Percentiles rank a stretch among this genome's conserved stretches.
Evolutionary conservation across 371 early-diverging fungal species (phyloP).

Genomic region (Mucor saturninus): DNA sequence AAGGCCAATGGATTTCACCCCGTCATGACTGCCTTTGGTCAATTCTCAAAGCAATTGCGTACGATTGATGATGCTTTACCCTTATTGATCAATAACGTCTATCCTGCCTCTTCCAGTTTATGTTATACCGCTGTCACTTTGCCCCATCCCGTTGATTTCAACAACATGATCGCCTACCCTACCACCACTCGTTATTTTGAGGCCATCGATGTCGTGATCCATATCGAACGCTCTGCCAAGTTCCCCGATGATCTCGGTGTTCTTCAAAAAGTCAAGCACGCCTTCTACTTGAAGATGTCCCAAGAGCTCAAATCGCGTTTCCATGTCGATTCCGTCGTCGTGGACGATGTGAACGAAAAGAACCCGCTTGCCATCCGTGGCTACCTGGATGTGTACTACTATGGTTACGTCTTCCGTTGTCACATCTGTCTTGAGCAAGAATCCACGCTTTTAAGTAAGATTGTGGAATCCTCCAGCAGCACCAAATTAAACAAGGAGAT

Average conservation of each 20-base stretch:
- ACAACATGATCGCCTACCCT: slow-evolving; percentile 44
- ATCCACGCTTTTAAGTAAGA: slow-evolving; percentile 59
- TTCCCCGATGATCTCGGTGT: slow-evolving; percentile 93
- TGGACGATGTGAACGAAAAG: slow-evolving; percentile 49
- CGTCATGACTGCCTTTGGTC: slow-evolving; percentile 71
- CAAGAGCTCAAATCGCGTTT: slow-evolving; percentile 51
- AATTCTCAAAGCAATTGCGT: slow-evolving; percentile 71
- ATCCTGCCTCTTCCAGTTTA: slow-evolving; percentile 68
- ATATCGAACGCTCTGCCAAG: slow-evolving; percentile 80
- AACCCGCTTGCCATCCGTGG: slow-evolving; percentile 57
- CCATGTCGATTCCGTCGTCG: slow-evolving; percentile 42
- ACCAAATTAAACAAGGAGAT: slow-evolving; percentile 46
- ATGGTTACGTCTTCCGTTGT: slow-evolving; percentile 79
- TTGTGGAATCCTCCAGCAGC: slow-evolving; percentile 54
- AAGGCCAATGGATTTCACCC: slow-evolving; percentile 69
- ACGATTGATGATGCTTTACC: slow-evolving; percentile 76
- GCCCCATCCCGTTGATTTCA: slow-evolving; percentile 75
- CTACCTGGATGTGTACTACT: slow-evolving; percentile 70
- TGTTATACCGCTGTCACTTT: slow-evolving; percentile 79
- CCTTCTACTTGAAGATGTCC: slow-evolving; percentile 78
- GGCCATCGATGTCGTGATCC: slow-evolving; percentile 79
- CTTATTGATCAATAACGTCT: slow-evolving; percentile 72
- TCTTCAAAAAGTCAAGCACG: slow-evolving; percentile 89
- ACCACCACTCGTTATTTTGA: slow-evolving; percentile 68
- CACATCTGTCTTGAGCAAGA: slow-evolving; percentile 78